A percentile compares a stretch with the other conserved stretches of the same genome.
phyloP scores from a whole-genome alignment of 2,329 filamentous ascomycete genomes.

The Verticillium nubilum region DNA sequence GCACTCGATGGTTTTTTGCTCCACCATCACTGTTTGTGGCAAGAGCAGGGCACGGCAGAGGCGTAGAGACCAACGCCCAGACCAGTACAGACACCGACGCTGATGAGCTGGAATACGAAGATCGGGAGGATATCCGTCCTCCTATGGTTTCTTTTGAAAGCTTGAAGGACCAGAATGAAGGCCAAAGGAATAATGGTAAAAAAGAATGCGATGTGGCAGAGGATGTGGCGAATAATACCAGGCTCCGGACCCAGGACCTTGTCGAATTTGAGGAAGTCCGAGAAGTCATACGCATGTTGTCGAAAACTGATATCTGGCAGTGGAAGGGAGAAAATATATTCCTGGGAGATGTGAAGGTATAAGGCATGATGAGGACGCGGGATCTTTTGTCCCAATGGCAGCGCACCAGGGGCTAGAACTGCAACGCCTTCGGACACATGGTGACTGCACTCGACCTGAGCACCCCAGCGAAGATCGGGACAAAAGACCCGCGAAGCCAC shows the following conservation, averaged over 20 bases:
- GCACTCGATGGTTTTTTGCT: not conserved
- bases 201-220: not conserved
- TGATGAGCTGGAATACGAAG: no score
- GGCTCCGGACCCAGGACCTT: not conserved
- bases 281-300: not conserved
- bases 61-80: not conserved
- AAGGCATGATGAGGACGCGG: not conserved
- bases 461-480: not conserved
- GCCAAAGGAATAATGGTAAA: not conserved
- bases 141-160: not conserved
- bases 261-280: not conserved
- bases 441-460: not conserved
- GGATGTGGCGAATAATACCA: not conserved
- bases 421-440: not conserved
- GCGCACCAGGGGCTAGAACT: not conserved
- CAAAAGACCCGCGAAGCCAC: not conserved
- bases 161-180: not conserved
- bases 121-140: no score
- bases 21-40: not conserved
- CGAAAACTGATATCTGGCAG: not conserved
- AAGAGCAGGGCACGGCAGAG: not conserved
- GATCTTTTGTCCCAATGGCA: not conserved
- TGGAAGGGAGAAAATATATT: not conserved
- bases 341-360: not conserved
- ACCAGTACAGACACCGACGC: not conserved